These are phyloP conservation scores for Lyophyllum atratum DNA, from an alignment of 768 basidiomycete species.

Conservation along the genomic window DNA sequence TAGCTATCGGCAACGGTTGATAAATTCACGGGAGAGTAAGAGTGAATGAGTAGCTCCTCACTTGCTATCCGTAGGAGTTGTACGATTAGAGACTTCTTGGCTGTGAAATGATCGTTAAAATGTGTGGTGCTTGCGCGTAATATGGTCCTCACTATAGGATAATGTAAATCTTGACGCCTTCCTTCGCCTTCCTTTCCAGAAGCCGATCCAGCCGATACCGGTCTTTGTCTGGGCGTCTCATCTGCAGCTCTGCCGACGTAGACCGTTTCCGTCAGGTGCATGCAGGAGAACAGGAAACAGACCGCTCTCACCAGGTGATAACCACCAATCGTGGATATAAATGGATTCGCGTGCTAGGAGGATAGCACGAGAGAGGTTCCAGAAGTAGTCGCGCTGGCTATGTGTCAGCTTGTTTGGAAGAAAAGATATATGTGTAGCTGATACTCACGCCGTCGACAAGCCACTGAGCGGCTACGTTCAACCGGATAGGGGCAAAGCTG, in stretches of 20 bases:
- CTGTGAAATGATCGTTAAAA: conserved; percentile 39
- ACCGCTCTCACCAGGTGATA: conserved; percentile 70
- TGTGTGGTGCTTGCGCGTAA: background rate
- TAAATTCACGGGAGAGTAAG: conserved; percentile 11
- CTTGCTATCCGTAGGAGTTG: conserved; percentile 94
- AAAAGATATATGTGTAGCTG: background rate
- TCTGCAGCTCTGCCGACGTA: conserved; percentile 62
- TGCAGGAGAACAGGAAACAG: background rate
- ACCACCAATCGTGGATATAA: conserved; percentile 99
- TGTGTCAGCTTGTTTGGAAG: conserved; percentile 1
- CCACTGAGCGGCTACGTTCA: conserved; percentile 97
- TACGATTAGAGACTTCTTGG: conserved; percentile 93
- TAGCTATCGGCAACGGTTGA: conserved; percentile 49
- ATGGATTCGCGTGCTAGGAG: conserved; percentile 85
- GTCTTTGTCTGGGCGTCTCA: conserved; percentile 83
- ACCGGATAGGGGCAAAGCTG: conserved; percentile 89
- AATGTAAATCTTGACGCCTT: conserved; percentile 94
- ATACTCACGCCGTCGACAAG: conserved; percentile 89
- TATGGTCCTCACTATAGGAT: conserved; percentile 78
- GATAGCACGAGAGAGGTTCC: conserved; percentile 93
- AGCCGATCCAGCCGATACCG: conserved; percentile 86
- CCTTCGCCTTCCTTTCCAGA: conserved; percentile 87
- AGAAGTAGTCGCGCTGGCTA: conserved; percentile 92
- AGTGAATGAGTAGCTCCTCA: conserved; percentile 36
- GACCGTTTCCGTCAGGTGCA: background rate